Evolutionary conservation across 2,329 filamentous ascomycete species (phyloP).

Genomic region (Ustulina deusta): DNA sequence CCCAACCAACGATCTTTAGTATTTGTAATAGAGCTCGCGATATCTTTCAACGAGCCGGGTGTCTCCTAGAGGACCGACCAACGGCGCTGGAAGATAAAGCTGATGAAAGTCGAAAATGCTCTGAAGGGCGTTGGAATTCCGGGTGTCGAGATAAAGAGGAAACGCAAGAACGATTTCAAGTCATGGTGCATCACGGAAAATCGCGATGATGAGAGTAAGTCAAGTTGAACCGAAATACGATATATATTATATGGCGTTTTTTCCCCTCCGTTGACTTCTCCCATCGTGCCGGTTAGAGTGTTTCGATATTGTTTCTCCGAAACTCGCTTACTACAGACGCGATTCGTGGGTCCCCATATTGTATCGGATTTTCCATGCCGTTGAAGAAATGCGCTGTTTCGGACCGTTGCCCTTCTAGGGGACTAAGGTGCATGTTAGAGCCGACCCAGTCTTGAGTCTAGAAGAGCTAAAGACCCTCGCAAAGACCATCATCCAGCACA

Average conservation of each 20-base stretch:
- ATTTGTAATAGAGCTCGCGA: neutral
- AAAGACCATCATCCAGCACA: neutral
- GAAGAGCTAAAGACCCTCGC: neutral
- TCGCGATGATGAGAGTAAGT: neutral
- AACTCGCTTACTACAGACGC: neutral
- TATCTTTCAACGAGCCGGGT: neutral
- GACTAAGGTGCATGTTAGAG: conserved; percentile 12
- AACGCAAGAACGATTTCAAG: neutral
- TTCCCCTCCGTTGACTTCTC: neutral
- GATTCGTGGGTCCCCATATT: neutral
- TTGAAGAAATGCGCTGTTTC: neutral
- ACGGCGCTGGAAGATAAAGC: no score
- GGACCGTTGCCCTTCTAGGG: neutral
- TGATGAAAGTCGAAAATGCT: neutral
- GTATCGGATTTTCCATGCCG: neutral
- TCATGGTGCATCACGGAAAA: conserved; percentile 22
- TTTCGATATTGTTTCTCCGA: conserved; percentile 21
- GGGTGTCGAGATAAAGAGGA: neutral
- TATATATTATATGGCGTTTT: neutral
- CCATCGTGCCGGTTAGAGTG: neutral
- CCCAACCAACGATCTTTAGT: neutral
- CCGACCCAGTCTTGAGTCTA: neutral
- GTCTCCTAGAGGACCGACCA: neutral
- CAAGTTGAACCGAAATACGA: neutral
- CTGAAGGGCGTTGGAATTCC: neutral